Base-by-base conservation (phyloP, 495 filamentous ascomycete genomes). In the Astrothelium subdiscretum region DNA sequence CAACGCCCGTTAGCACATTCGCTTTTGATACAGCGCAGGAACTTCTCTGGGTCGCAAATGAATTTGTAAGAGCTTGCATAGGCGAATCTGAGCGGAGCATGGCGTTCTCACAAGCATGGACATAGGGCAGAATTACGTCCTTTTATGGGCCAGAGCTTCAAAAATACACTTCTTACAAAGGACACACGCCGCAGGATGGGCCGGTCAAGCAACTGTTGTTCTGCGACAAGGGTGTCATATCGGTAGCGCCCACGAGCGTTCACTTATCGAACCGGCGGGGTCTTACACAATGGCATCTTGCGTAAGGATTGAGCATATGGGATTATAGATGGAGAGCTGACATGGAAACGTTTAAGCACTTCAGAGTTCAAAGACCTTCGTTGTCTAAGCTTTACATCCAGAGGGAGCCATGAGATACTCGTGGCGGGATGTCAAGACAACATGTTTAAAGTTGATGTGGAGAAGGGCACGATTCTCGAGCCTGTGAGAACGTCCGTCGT, bases 381-480 rank as follows among this genome's bases (percentile, higher is more conserved):
- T 44, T 95, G 94, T 73, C 96, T 97, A 90, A 91, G 87, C 69
- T 97, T 95, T 71, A 91, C 91, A 5, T 90, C 87, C 24, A 89
- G 90, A 68, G 86, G 85, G 5, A 87, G 87, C 29, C 79, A 79
- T 6, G 87, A 95, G 65, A 85, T 97, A 29, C 77, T 99, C 1
- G 87, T 92, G 13, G 94, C 90, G 20, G 94, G 94, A 32, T 85
- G 83, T 65, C 92, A 97, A 71, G 82, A 85, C 32, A 82, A 78
- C 42, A 95, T 99, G 92, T 87, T 95, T 68, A 86, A 85, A 2
- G 83, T 99, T 51, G 92, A 99, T 71, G 84, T 94, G 12, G 84
- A 89, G 59, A 95, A 92, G 73, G 92, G 92, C 13, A 79, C 80
- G 51, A 81, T 97, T 44, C 77, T 86, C 3, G 87, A 91, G 70